Base-by-base conservation (phyloP, 495 filamentous ascomycete species). In the Diplogelasinospora grovesii region DNA sequence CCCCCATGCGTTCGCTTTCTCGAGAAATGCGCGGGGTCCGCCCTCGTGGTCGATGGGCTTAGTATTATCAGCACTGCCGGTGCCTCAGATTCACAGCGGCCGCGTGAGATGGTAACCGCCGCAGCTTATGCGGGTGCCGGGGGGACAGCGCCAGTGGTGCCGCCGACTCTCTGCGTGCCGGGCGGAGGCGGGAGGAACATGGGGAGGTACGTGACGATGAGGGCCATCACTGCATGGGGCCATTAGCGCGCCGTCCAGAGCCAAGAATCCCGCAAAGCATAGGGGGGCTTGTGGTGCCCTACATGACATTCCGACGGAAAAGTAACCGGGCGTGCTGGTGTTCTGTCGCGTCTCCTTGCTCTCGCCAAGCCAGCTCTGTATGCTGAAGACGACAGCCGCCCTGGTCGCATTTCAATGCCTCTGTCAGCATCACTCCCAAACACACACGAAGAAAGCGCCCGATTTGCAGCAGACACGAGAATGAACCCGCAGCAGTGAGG, bases 331-430 rank as follows among this genome's bases (percentile, higher is more conserved):
- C 4, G 85, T 88, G 27, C 70, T 65, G 29, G 70, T 58, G 41
- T 62, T 81, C 51, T 74, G 79, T 63, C 75, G 80, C 53, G 82
- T 70, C 26, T 88, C 86, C 32, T 82, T 77, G 48, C 81, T 83
- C 68, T 95, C 89, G 43, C 81, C 81, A 13, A 95, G 73, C 88
- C 87, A 95, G 48, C 69, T 77, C 65, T 94, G 87, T 28, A 94
- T 63, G 39, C 86, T 78, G 61, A 93, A 83, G 34, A 90, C 77
- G 32, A 95, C 81, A 5, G 89, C 71, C 7, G 83, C 80, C 89
- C 87, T 90, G 56, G 9, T 41, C 28, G 16, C 7, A 14, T 10
- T 25, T 24, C 8, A n/a, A n/a, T n/a, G n/a, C n/a, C n/a, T n/a
- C n/a, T n/a, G n/a, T n/a, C n/a, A n/a, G n/a, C n/a, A n/a, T n/a